Evolutionary conservation across 73 alveolate genomes (phyloP), one percentile per base, ranked within the genome.

Genomic region (Urostyla sp.): DNA sequence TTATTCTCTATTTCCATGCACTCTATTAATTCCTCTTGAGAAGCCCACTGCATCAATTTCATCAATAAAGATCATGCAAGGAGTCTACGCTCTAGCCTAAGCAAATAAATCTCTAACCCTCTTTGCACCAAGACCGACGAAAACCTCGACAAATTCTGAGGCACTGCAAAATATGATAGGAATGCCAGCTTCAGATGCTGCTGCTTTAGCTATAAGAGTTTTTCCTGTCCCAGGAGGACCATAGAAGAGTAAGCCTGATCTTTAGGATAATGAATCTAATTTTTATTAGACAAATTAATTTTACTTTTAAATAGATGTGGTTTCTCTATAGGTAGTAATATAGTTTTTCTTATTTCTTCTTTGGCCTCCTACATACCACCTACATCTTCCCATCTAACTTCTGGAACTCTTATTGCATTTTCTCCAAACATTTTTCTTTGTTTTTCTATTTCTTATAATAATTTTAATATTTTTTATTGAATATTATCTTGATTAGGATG

Each of bases 201-300:
- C 90, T 35, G 98, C 99, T 55, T 94, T 94, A 49, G 99, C 99
- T 49, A 95, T 49, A 73, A 95, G 75, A 2, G 99, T 95, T 75
- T 95, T 95, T 31, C 99, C 99, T 54, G 98, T 93, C 40, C 99
- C 98, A 40, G 95, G 95, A 5, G 95, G 95, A 5, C 95, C 95
- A 59, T 81, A 96, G 32, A 96, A 92, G 35, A 96, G 84, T 0
- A 96, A 88, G 31, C 98, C 98, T 46, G 96, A 87, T 75, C 98
- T 69, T 32, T 96, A 87, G 20, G 87, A 74, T 0, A 92, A 76
- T 30, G 92, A 90, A 44, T 89, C 92, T 66, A n/a, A 66, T 23
- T 3, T 2, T 3, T 26, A 40, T 66, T 2, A 40, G 23, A 26
- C 10, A 40, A 23, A 44, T 16, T 11, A 40, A 40, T 15, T 20